These are phyloP conservation scores for Phaeosphaeria sp. DNA, from an alignment of 2,329 filamentous ascomycete genomes.

Conservation along the genomic window DNA sequence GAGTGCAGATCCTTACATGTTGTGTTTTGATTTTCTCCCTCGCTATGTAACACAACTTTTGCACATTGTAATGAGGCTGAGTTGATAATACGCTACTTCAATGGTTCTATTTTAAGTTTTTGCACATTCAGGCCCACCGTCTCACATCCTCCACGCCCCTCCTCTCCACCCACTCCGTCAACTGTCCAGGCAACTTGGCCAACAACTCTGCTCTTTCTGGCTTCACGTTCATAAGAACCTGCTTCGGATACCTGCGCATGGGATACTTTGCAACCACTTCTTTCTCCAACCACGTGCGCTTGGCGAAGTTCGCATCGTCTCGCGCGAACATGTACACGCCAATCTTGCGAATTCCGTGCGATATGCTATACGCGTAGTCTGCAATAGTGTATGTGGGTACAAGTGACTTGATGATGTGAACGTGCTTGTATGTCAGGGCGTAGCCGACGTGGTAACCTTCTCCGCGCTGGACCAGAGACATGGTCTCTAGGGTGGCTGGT, in stretches of 20 bases:
- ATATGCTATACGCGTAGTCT: background rate
- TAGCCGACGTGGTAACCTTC: slow-evolving; percentile 4
- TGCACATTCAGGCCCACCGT: background rate
- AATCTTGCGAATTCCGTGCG: slow-evolving; percentile 1
- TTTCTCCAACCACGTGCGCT: background rate
- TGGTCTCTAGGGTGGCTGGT: background rate
- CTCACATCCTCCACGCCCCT: background rate
- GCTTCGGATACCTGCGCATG: background rate
- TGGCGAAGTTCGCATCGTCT: background rate
- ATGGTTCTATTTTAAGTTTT: background rate
- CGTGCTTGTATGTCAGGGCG: background rate
- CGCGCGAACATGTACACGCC: background rate
- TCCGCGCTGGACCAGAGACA: background rate
- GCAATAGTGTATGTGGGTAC: background rate
- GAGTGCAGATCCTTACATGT: background rate
- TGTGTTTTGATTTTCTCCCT: too few species aligned
- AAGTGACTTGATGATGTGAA: background rate
- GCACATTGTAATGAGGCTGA: background rate
- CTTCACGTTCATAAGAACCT: background rate
- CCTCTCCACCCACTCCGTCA: slow-evolving; percentile 1
- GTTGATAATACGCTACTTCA: background rate
- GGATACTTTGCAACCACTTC: background rate
- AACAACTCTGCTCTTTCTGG: background rate
- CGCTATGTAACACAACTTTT: background rate
- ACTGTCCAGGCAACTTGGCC: background rate